phyloP scores from a whole-genome alignment of 768 basidiomycete species.

The Leccinellum albellum region DNA sequence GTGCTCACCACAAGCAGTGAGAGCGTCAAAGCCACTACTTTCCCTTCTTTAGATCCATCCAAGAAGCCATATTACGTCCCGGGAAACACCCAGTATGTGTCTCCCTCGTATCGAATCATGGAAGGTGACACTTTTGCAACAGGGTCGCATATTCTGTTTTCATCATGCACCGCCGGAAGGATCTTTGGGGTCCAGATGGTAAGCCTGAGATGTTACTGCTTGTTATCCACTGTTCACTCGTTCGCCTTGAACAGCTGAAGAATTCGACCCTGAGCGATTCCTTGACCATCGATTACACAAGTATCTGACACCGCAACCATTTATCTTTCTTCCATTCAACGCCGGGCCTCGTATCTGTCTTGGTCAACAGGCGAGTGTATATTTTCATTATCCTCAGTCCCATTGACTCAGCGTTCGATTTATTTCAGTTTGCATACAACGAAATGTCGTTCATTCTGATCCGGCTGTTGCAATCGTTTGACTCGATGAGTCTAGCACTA shows the following conservation, averaged over 20 bases:
- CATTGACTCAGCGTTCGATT: not conserved
- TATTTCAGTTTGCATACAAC: constrained; percentile 49
- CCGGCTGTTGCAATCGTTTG: constrained; percentile 58
- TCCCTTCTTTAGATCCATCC: constrained; percentile 31
- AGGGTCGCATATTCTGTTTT: constrained; percentile 55
- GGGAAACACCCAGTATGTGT: constrained; percentile 38
- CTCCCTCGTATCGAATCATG: not conserved
- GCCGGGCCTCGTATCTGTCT: constrained; percentile 54
- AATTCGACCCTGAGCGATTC: constrained; percentile 72
- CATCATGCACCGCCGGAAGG: constrained; percentile 61
- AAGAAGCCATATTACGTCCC: constrained; percentile 28
- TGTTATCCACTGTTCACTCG: not conserved
- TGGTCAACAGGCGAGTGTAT: constrained; percentile 48
- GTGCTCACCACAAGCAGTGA: constrained; percentile 32
- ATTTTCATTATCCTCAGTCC: not conserved
- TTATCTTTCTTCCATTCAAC: constrained; percentile 70
- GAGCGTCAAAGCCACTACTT: constrained; percentile 44
- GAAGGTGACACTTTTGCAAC: not conserved
- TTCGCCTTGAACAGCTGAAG: constrained; percentile 41
- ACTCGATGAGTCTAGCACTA: constrained; percentile 42
- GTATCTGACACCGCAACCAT: constrained; percentile 59
- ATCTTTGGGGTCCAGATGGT: constrained; percentile 75
- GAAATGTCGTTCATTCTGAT: constrained; percentile 62
- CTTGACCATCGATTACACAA: constrained; percentile 59
- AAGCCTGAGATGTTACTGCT: not conserved